Evolutionary conservation across 2,329 filamentous ascomycete genomes (phyloP), one percentile per base, ranked within the genome.

Genomic region (Aspergillus versicolor): DNA sequence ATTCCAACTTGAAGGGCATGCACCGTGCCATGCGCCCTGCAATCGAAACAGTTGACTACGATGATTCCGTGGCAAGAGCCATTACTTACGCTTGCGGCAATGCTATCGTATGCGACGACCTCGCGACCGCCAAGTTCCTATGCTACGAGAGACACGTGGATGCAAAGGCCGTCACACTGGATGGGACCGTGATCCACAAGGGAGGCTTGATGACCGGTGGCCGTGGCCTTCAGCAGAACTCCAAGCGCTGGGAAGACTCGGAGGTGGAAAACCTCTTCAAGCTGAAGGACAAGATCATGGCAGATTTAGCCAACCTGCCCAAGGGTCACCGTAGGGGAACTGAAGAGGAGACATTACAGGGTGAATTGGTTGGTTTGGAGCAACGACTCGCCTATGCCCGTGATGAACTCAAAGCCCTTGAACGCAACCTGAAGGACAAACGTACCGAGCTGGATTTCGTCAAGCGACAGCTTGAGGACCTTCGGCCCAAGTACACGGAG

Each of bases 101-200:
- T 74, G 92, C 92, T 4, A 90, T 99, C 62, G 91, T 99, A 5
- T 97, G 93, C 69, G 94, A 99, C 73, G 90, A 85, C 54, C 80
- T 97, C 37, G 84, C 88, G 4, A 87, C 94, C 53, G 94, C 94
- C 27, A 96, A 95, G 72, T 84, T 93, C 57, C 87, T 99, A 45
- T 92, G 91, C 70, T 97, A 95, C 70, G 86, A 90, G 56, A 88
- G 86, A 62, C 88, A 85, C 32, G 88, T 97, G 32, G 89, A 92
- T 58, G 92, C 95, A 52, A 97, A 97, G 74, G 92, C 93, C 5
- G 93, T 99, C 12, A 96, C 92, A 0, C 76, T 97, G 12, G 92
- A 97, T 69, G 94, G 94, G n/a, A 93, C 89, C 54, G 89, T 99
- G 59, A 97, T 99, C 62, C 92, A 96, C 78, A 97, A 97, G 72